These are phyloP conservation scores for Beauveria varroae DNA, from an alignment of 2,329 filamentous ascomycete genomes.

Conservation along the genomic window DNA sequence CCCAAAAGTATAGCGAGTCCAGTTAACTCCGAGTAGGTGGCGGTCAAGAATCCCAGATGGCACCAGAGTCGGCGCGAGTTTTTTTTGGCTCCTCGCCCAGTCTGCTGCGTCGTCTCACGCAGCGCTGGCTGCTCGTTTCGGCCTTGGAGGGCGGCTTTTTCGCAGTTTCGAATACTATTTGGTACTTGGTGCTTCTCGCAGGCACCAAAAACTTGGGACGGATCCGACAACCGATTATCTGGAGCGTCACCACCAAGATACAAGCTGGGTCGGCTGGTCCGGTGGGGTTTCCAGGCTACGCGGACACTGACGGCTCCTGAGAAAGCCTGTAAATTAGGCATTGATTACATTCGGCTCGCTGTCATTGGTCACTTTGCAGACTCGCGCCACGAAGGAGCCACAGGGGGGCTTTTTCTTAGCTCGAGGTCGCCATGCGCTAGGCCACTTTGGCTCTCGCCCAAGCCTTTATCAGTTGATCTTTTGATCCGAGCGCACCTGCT, in stretches of 20 bases:
- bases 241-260: constrained; percentile 11
- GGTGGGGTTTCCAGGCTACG: constrained; percentile 3
- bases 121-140: neutral
- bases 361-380: constrained; percentile 17
- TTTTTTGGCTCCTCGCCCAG: neutral
- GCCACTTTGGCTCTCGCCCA: neutral
- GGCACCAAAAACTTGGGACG: constrained; percentile 6
- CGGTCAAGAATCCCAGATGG: constrained; percentile 1
- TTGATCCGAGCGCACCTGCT: constrained; percentile 1
- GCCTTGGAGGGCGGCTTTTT: neutral
- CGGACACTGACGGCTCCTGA: constrained; percentile 4
- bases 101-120: neutral
- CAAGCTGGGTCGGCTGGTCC: neutral
- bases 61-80: neutral
- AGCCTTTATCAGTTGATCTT: constrained; percentile 7
- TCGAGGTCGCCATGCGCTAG: neutral
- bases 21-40: constrained; percentile 8
- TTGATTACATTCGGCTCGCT: constrained; percentile 21
- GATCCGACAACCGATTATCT: constrained; percentile 8
- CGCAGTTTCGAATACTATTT: neutral
- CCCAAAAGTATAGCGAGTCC: constrained; percentile 2
- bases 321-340: constrained; percentile 1
- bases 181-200: constrained; percentile 5
- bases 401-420: constrained; percentile 6
- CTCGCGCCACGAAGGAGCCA: neutral